Evolutionary conservation across 306 rosid genomes (phyloP), one percentile per base, ranked within the genome.

Genomic region (Rosa chinensis): DNA sequence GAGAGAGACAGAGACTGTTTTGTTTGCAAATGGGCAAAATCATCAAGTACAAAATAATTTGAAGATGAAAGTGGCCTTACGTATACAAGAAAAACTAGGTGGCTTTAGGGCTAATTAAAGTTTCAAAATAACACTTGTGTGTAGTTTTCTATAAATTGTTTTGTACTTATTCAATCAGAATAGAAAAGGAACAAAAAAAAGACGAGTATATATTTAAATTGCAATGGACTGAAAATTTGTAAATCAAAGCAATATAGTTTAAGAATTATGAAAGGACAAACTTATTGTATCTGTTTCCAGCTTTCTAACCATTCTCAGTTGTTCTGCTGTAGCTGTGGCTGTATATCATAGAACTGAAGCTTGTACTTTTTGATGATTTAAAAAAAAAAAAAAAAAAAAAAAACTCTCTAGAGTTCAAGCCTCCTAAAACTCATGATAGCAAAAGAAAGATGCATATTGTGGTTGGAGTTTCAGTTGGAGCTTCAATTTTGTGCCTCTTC

Each of bases 401-500:
- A n/a, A n/a, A n/a, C n/a, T n/a, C n/a, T n/a, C n/a, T n/a, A n/a
- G 78, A 74, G 25, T 74, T 74, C 69, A 0, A 23, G 68, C 67
- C 67, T 74, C 78, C 78, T 35, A 3, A 25, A 62, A 62, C 67
- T 73, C 32, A 14, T 6, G 49, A 58, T 14, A 59, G 69, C 28
- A 59, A 75, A 58, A 43, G 25, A 20, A 75, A 42, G 16, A 20
- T 21, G 45, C 0, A 4, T 18, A 59, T 59, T 59, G 25, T 43
- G 10, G 55, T 59, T 44, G 78, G 78, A 59, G 42, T 49, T 21
- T 75, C 78, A 0, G 28, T 75, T 4, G n/a, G n/a, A n/a, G n/a
- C n/a, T n/a, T n/a, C n/a, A n/a, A n/a, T n/a, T n/a, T 59, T 75
- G 70, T 59, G 69, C 78, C 78, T 32, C 35, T 32, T 32, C 35